Evolutionary conservation across 129 eudicot species (phyloP), one percentile per base, ranked within the genome.

Genomic region (Sambucus nigra): DNA sequence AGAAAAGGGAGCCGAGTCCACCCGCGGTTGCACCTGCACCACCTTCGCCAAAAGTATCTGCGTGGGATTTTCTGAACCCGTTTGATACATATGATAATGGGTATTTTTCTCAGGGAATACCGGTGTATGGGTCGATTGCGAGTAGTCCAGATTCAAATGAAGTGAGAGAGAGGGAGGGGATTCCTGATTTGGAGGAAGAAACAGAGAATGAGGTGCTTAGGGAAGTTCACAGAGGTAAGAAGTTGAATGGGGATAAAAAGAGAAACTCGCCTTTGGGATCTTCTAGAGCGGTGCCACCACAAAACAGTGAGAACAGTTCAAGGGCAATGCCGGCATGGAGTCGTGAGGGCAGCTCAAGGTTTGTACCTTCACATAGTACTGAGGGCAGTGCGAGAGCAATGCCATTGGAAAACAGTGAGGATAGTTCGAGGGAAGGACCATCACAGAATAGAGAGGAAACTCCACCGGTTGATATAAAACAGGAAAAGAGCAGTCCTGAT

Each of bases 151-250:
- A 91, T 86, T 91, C 95, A 10, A 69, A 60, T 48, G 94, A 76
- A 72, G 95, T 91, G 71, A 82, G 99, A 66, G 83, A 74, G 61
- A 76, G 94, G 63, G 99, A 91, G 66, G 99, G 99, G 19, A 91
- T 91, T 44, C 99, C 99, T 60, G 89, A 91, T 33, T 68, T 91
- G 76, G 99, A 91, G 73, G 99, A 91, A 63, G 99, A 91, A 66
- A 91, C 95, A 2, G 99, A 86, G 56, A 72, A 59, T 21, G 95
- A 86, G 56, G 74, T 80, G 5, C 63, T 66, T 39, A 82, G 61
- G 42, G 78, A 79, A 59, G 72, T 27, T 32, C 25, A 40, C 4
- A 67, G 73, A 55, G 74, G 75, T 52, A 74, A 66, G 39, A 64
- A 62, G 46, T 52, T 49, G 67, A 69, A 45, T 35, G 79, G 41